These are phyloP conservation scores for Centaurea solstitialis DNA, from an alignment of 129 eudicot genomes.

Conservation along the genomic window DNA sequence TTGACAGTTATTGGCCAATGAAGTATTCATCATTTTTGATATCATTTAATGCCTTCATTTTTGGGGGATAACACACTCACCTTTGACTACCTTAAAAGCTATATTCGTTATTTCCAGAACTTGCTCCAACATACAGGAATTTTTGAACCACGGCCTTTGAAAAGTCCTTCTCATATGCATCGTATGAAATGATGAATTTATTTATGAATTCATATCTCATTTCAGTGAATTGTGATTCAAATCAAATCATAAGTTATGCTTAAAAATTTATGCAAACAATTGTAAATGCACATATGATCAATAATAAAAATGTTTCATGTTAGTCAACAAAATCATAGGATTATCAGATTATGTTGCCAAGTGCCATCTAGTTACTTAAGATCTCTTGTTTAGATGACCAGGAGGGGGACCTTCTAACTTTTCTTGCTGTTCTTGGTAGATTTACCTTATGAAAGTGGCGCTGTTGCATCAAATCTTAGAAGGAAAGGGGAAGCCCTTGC, in stretches of 20 bases:
- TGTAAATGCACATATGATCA: background rate
- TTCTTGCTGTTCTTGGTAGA: slow-evolving; percentile 47
- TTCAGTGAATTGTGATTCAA: background rate
- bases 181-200: background rate
- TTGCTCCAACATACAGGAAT: background rate
- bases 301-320: background rate
- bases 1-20: background rate
- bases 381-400: background rate
- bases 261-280: background rate
- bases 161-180: background rate
- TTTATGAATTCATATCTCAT: background rate
- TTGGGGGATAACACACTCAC: background rate
- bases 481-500: slow-evolving; percentile 97
- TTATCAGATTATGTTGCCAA: background rate
- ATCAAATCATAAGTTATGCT: background rate
- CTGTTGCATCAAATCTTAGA: slow-evolving; percentile 63
- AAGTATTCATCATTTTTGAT: background rate
- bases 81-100: background rate
- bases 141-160: background rate
- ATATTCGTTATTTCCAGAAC: background rate
- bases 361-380: background rate
- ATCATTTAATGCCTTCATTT: background rate
- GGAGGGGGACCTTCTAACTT: background rate
- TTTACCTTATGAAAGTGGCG: slow-evolving; percentile 57
- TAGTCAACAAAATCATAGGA: background rate